Base-by-base conservation (phyloP, 345 rosid species). In the Xanthoceras sorbifolium region DNA sequence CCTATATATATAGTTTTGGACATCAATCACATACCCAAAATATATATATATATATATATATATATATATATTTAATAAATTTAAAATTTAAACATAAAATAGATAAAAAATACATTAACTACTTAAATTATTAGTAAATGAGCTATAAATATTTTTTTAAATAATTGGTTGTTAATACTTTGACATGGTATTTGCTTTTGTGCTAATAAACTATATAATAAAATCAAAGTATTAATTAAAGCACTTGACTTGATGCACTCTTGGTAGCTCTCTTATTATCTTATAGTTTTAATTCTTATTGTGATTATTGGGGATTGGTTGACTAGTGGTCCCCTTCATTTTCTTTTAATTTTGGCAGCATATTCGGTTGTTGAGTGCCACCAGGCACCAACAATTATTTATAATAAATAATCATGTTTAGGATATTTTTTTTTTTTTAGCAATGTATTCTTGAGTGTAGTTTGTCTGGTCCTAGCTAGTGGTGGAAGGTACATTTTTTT, bases 251-350 rank as follows among this genome's bases (percentile, higher is more conserved):
- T 72, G 57, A 36, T 18, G 0, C 6, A 59, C 74, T 54, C 50
- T 55, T 71, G 64, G 48, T 25, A 60, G 40, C 67, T 38, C 11
- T 15, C 57, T 60, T 25, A 26, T 60, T 40, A 71, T 20, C 31
- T 60, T 59, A 34, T 23, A 40, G 15, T 2, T 38, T 61, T 40
- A 50, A 63, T 44, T 40, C 20, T 29, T 59, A 64, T 1, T 46
- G 61, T 48, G 70, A 61, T 64, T 9, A 7, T 20, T 40, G 69
- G 20, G 69, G 60, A 5, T 62, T 62, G n/a, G 69, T 44, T 64
- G 69, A 62, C 60, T 55, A 2, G 42, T 11, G 60, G 36, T 50
- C 1, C 46, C 48, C 69, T 15, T 57, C 62, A 23, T 57, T 57
- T 57, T 57, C 62, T 11, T 57, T 57, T 22, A 57, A 57, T 20